Conservation (phyloP, 345 rosid species). For the Eucalyptus polybractea region DNA sequence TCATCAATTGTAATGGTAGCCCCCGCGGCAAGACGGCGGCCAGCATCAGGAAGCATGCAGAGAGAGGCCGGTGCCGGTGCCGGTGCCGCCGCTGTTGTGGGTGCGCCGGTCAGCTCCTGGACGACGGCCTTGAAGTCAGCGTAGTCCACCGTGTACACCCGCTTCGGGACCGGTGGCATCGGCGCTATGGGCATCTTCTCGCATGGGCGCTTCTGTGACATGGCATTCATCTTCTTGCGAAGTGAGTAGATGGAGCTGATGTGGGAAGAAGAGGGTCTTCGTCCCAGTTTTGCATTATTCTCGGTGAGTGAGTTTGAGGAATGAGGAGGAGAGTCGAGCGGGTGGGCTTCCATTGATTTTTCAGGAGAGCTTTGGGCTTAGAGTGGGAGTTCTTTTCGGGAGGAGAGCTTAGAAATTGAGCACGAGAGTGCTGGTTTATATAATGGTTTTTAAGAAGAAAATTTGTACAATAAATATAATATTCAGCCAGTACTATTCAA, state of each 20-base stretch:
- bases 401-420: background rate
- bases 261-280: conserved; percentile 5
- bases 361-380: background rate
- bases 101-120: background rate
- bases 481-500: background rate
- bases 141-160: background rate
- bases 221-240: conserved; percentile 13
- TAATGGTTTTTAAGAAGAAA: background rate
- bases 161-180: background rate
- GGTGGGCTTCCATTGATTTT: background rate
- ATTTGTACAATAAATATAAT: background rate
- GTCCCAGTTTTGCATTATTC: background rate
- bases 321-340: background rate
- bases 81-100: background rate
- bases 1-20: background rate
- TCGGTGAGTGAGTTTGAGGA: background rate
- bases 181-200: background rate
- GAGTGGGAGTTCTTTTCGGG: background rate
- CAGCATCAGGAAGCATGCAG: background rate
- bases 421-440: background rate
- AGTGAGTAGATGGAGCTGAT: background rate
- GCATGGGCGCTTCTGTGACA: background rate
- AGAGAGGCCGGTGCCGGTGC: background rate
- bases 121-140: background rate
- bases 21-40: background rate